Evolutionary conservation across 2,329 filamentous ascomycete genomes (phyloP), one percentile per base, ranked within the genome.

Genomic region (Verticillium dahliae): DNA sequence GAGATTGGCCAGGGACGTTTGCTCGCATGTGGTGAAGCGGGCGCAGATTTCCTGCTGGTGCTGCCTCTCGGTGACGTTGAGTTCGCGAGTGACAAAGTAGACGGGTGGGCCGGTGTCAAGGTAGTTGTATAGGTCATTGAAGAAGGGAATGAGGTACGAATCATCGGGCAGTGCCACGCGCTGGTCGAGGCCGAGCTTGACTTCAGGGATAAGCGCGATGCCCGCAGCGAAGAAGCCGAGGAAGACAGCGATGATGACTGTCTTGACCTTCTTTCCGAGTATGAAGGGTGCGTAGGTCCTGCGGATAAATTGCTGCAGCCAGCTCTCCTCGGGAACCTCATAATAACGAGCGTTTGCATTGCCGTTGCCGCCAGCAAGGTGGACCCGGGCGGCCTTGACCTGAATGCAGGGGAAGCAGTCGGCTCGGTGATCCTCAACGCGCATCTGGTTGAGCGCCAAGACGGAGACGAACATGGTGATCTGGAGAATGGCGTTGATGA

Each of bases 401-500:
- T 90, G 90, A 64, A 97, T 79, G 76, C 91, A 99, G 4, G 95
- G 96, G 71, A 97, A 87, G 71, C 96, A 95, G 74, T 99, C 95
- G 57, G 92, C 92, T 33, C 94, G 87, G 60, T 91, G 86, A 67
- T 90, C 89, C 71, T 99, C 94, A 1, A 96, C 93, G 9, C 96
- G 86, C 71, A 87, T 85, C 76, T 99, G 95, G 71, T 99, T 99
- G 62, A 97, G 82, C 2, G 93, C 87, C 7, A 99, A 82, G 3
- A 98, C 89, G 1, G 96, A 94, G 45, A 97, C 85, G 71, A 99
- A 99, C 87, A 98, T 94, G 1, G 96, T 99, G 67, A 98, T 90
- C 74, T 99, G 95, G 6, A 99, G 80, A n/a, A 98, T 74, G 0
- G 96, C 96, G 72, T 99, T 99, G 81, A 99, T 94, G 68, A 98